Base-by-base conservation (phyloP, 148 eudicot genomes). In the Pharnaceum exiguum region DNA sequence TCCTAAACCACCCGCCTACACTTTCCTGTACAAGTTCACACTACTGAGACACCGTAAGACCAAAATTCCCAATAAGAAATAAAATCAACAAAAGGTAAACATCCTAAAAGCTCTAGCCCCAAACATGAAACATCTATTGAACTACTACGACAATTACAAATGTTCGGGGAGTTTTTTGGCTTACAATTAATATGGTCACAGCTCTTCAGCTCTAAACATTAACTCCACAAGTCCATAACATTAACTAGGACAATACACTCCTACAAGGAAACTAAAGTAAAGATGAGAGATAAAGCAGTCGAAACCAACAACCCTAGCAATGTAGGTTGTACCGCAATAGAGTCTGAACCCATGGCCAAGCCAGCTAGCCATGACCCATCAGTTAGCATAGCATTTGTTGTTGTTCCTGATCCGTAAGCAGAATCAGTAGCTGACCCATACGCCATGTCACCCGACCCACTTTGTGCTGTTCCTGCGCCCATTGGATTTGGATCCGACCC, bases 361-460 rank as follows among this genome's bases (percentile, higher is more conserved):
- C 90, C 88, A 30, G 94, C 96, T 62, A 91, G 67, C 77, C 80
- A 87, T 46, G 98, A 87, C 46, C 90, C 94, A 65, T 91, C 90
- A 13, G 80, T 46, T 51, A 73, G 27, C 75, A 85, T 62, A 15
- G 83, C 73, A 28, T 76, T 64, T 13, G 77, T 63, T 10, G 79
- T 65, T 0, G 74, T 50, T 35, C 71, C 66, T 30, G 75, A 33
- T 25, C 60, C 78, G 4, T 79, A 62, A 16, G 73, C 55, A 3
- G 65, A 52, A 0, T 58, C 61, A 2, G 77, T 37, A 1, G 57
- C 57, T 4, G 73, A 48, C 5, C 68, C 73, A 10, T 74, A 75
- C 21, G 62, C 51, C 79, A 75, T 75, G 31, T 72, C 82, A 35
- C 70, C 79, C 4, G 68, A 60, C 35, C 71, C 75, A 46, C 26